Evolutionary conservation across 2,329 filamentous ascomycete species (phyloP).

Genomic region (Penicillium oxalicum): DNA sequence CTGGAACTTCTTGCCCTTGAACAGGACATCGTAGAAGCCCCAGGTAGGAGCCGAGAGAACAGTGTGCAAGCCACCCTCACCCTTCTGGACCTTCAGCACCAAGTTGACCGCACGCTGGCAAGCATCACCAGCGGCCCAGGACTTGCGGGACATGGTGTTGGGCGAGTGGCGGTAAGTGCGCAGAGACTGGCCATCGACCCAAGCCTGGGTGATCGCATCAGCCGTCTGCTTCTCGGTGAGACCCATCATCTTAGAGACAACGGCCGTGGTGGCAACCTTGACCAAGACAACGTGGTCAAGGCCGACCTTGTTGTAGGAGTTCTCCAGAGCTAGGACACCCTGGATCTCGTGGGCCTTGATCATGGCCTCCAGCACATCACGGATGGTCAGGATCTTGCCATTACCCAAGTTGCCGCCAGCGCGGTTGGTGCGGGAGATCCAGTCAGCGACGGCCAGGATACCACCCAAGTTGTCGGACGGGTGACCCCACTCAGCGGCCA

Average conservation of each 20-base stretch:
- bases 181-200: conserved; percentile 92
- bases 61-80: conserved; percentile 84
- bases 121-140: conserved; percentile 96
- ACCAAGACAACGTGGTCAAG: conserved; percentile 96
- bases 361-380: conserved; percentile 92
- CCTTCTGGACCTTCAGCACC: conserved; percentile 82
- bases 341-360: conserved; percentile 99
- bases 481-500: conserved; percentile 97
- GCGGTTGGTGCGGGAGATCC: conserved; percentile 90
- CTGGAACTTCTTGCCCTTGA: conserved; percentile 90
- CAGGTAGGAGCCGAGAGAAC: conserved; percentile 88
- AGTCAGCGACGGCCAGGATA: conserved; percentile 94
- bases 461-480: conserved; percentile 96
- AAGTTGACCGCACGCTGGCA: conserved; percentile 94
- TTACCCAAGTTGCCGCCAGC: conserved; percentile 67
- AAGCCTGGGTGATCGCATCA: conserved; percentile 93
- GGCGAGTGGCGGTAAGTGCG: conserved; percentile 95
- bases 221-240: conserved; percentile 84
- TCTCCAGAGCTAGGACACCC: conserved; percentile 91
- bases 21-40: conserved; percentile 98
- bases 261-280: conserved; percentile 92
- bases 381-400: conserved; percentile 77
- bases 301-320: conserved; percentile 98
- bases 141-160: conserved; percentile 99
- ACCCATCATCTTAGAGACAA: conserved; percentile 92